These are phyloP conservation scores for Verticillium klebahnii DNA, from an alignment of 2,329 filamentous ascomycete species.

Conservation along the genomic window DNA sequence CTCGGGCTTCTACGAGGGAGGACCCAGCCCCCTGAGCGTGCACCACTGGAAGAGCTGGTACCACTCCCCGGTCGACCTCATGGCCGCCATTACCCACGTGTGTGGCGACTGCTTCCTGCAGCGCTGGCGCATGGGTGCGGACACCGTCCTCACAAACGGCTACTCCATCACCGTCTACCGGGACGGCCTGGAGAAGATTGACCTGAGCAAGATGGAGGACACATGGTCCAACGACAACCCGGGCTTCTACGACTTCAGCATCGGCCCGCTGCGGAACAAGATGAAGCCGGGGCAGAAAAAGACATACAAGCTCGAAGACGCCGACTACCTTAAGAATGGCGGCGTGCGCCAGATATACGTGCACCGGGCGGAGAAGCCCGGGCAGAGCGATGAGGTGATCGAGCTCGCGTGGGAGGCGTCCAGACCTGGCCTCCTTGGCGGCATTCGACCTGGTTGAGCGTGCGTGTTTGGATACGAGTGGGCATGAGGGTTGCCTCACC, in stretches of 20 bases:
- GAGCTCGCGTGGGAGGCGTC: slow-evolving; percentile 39
- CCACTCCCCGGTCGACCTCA: slow-evolving; percentile 40
- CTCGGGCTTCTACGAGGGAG: slow-evolving; percentile 57
- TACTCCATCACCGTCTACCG: slow-evolving; percentile 51
- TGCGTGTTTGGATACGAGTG: not conserved
- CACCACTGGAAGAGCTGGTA: slow-evolving; percentile 65
- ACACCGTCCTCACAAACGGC: slow-evolving; percentile 52
- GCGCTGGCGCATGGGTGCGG: slow-evolving; percentile 43
- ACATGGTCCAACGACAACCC: slow-evolving; percentile 45
- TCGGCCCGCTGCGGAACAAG: slow-evolving; percentile 44
- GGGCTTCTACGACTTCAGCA: slow-evolving; percentile 43
- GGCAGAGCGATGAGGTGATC: slow-evolving; percentile 41
- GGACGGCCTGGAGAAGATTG: slow-evolving; percentile 30
- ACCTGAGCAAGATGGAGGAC: slow-evolving; percentile 44
- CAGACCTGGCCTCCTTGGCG: not conserved
- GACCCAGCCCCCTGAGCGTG: slow-evolving; percentile 47
- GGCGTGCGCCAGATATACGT: slow-evolving; percentile 53
- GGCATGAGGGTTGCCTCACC: not conserved
- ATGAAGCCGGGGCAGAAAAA: slow-evolving; percentile 39
- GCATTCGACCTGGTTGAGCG: not conserved
- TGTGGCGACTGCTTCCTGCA: slow-evolving; percentile 57
- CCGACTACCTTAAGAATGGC: slow-evolving; percentile 32
- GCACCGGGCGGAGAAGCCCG: slow-evolving; percentile 33
- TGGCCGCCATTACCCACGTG: slow-evolving; percentile 42
- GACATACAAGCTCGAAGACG: slow-evolving; percentile 44